Evolutionary conservation across 179 eudicot genomes (phyloP), one percentile per base, ranked within the genome.

Genomic region (Spergularia azorica): DNA sequence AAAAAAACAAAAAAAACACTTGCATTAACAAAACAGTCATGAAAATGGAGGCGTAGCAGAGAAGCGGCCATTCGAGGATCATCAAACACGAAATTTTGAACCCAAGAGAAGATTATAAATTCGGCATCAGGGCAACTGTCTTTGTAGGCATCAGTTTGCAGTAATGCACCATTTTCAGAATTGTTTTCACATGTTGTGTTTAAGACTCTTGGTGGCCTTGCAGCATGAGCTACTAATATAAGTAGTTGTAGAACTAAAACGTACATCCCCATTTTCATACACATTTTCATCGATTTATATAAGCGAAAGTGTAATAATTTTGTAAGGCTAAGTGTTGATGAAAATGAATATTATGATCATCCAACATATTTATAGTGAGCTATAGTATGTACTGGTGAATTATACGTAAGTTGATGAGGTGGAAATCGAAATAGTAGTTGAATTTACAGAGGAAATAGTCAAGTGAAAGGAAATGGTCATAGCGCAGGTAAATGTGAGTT

Each of bases 1-100:
- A 36, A 36, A 5, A 9, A 8, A 61, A 50, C 16, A 9, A 11
- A 32, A 17, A 39, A 43, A 6, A 51, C 0, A 55, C 90, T 75
- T 89, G 83, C 97, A 86, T 93, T 91, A 50, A 93, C 97, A 58
- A 93, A 90, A 82, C 97, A 93, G 60, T 92, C 97, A 57, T 92
- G 97, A 65, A 91, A 92, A 83, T 90, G 95, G 36, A 92, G 92
- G 21, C 97, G 94, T 57, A 93, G 94, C 71, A 93, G 83, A 13
- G 97, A 91, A 58, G 97, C 97, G 10, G 94, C 89, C 90, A 93
- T 90, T 18, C 97, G 84, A 14, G 97, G 90, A 67, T 93, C 97
- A 32, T 86, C 83, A 3, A 86, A 63, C 3, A 89, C 84, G 1
- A 89, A 92, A 76, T 77, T 78, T 50, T 80, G 86, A 6, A 93